Percentiles rank a stretch among this genome's conserved stretches.
phyloP scores from a whole-genome alignment of 495 filamentous ascomycete species.

The Mycothermus thermophilus region DNA sequence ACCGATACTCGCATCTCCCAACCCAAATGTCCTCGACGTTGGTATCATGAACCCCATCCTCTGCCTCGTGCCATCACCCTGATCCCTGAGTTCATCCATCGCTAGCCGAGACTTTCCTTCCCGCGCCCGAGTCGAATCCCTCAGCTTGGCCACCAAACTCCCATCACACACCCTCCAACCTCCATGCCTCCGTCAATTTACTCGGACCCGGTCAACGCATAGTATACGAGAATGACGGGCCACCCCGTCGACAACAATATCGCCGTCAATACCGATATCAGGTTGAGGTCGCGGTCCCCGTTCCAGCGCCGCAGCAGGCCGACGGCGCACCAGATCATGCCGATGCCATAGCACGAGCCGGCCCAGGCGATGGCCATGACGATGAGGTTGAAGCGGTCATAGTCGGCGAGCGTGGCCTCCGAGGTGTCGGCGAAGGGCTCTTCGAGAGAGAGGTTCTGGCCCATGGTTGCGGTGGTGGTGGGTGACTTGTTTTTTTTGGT shows the following conservation, averaged over 20 bases:
- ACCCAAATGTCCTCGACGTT: no score
- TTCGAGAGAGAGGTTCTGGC: slow-evolving; percentile 18
- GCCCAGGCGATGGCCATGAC: slow-evolving; percentile 22
- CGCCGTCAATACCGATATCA: slow-evolving; percentile 17
- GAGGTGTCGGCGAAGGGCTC: slow-evolving; percentile 19
- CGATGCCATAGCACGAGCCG: slow-evolving; percentile 20
- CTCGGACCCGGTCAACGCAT: slow-evolving; percentile 3
- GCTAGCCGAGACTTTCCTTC: no score
- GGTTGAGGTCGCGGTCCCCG: slow-evolving; percentile 13
- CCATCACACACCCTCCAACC: not conserved
- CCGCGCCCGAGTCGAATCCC: no score
- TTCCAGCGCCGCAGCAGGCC: slow-evolving; percentile 22
- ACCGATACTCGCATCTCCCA: no score
- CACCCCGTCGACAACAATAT: slow-evolving; percentile 16
- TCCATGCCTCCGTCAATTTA: not conserved
- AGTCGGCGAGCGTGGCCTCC: slow-evolving; percentile 9
- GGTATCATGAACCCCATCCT: no score
- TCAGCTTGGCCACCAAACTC: no score
- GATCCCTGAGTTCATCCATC: no score
- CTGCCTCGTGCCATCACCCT: no score
- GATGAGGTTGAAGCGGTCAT: slow-evolving; percentile 15
- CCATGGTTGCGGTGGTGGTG: slow-evolving; percentile 14
- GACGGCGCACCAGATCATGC: slow-evolving; percentile 22
- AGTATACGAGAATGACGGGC: slow-evolving; percentile 21
- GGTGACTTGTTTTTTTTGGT: not conserved